Percentiles rank a stretch among this genome's conserved stretches.
Evolutionary conservation across 2,329 filamentous ascomycete species (phyloP).

Genomic region (Cladosporium colombiae): DNA sequence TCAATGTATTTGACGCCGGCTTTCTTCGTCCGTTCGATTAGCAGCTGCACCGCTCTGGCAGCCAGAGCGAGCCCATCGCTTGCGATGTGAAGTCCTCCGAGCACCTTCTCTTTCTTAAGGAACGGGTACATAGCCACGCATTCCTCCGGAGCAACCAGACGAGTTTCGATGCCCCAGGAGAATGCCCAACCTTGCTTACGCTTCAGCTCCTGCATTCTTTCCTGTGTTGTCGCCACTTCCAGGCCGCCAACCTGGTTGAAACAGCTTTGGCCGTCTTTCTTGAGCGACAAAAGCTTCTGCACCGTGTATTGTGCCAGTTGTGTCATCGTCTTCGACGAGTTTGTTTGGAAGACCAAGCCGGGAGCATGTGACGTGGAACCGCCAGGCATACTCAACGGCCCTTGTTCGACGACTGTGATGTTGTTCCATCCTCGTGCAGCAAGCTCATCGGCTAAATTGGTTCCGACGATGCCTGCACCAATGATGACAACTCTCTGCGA

Average conservation of each 20-base stretch:
- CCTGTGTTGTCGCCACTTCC: slow-evolving; percentile 63
- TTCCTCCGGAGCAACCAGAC: slow-evolving; percentile 54
- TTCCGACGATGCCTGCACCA: slow-evolving; percentile 65
- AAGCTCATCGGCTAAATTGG: slow-evolving; percentile 65
- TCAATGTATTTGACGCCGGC: slow-evolving; percentile 62
- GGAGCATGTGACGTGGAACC: slow-evolving; percentile 67
- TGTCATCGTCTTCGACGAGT: slow-evolving; percentile 59
- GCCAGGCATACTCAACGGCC: slow-evolving; percentile 62
- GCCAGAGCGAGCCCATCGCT: slow-evolving; percentile 63
- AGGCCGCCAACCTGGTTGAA: slow-evolving; percentile 66
- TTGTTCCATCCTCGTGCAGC: slow-evolving; percentile 62
- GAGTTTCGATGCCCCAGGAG: slow-evolving; percentile 62
- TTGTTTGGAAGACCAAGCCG: slow-evolving; percentile 65
- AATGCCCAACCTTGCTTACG: slow-evolving; percentile 61
- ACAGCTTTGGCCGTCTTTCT: slow-evolving; percentile 52
- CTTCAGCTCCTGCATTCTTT: slow-evolving; percentile 61
- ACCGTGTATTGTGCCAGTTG: slow-evolving; percentile 63
- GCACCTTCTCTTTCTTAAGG: slow-evolving; percentile 54
- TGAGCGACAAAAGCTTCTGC: slow-evolving; percentile 58
- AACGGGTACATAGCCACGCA: slow-evolving; percentile 58
- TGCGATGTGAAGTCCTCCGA: slow-evolving; percentile 62
- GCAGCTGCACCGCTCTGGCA: slow-evolving; percentile 61
- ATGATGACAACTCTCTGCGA: slow-evolving; percentile 54
- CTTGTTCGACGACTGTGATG: slow-evolving; percentile 66
- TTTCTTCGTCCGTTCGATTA: slow-evolving; percentile 58